These are phyloP conservation scores for Zea luxurians DNA, from an alignment of 176 grass and related monocot genomes.

Conservation along the genomic window DNA sequence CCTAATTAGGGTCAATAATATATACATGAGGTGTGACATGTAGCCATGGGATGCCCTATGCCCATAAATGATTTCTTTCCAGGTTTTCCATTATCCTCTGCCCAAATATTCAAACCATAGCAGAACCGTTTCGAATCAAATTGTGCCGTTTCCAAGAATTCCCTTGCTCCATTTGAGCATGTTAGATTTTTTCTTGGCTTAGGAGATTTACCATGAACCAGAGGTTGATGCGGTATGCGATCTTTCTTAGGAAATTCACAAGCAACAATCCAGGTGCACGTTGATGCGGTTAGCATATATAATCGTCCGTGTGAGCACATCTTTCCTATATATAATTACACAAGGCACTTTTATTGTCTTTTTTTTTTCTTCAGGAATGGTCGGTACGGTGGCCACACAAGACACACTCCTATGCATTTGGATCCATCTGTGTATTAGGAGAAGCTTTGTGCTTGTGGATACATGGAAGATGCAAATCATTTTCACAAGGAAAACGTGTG, in stretches of 20 bases:
- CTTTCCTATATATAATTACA: not conserved
- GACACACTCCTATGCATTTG: not conserved
- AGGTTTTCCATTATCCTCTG: not conserved
- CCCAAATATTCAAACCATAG: not conserved
- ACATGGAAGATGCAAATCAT: not conserved
- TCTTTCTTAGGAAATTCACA: not conserved
- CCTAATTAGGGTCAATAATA: no score
- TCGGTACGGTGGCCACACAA: not conserved
- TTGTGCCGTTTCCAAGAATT: not conserved
- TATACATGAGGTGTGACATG: not conserved
- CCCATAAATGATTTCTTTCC: not conserved
- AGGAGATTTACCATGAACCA: not conserved
- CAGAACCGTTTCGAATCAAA: not conserved
- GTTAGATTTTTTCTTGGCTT: no score
- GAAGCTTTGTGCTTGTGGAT: not conserved
- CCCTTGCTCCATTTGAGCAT: not conserved
- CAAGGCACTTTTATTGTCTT: not conserved
- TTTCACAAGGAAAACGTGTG: conserved; percentile 9
- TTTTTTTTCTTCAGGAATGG: not conserved
- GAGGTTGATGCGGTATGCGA: not conserved
- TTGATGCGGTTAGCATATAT: no score
- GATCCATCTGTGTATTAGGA: not conserved
- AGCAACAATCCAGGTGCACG: not conserved
- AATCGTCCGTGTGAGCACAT: not conserved
- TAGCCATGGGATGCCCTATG: not conserved